Evolutionary conservation across 2,329 filamentous ascomycete species (phyloP), one percentile per base, ranked within the genome.

Genomic region (Didymella lethalis): DNA sequence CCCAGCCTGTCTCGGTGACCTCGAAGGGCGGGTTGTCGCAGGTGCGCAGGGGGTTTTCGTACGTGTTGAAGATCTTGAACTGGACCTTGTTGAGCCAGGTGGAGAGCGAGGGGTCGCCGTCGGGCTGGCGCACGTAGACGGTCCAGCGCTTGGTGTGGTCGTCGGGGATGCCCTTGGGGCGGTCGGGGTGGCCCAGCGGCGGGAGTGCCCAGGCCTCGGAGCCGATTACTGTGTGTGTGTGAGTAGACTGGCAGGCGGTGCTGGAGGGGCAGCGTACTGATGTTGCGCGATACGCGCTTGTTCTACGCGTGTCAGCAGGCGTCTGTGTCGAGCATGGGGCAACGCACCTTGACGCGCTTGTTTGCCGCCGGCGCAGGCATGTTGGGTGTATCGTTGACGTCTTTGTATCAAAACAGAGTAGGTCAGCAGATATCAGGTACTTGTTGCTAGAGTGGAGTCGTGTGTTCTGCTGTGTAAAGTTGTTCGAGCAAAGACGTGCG

Each of bases 131-230:
- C 57, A 99, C 92, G 77, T 96, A 98, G 64, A 98, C 92, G 72
- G 90, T 89, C 95, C 95, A 99, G 63, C 91, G 92, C 82, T 98
- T 96, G 31, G 94, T 98, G 82, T 99, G 95, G 78, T 96, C 93
- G 62, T 91, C 85, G 25, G 94, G 92, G 4, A 92, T 86, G 73
- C 88, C 85, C 23, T 88, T 81, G 2, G 92, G 74, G 43, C 77
- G 91, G 72, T 73, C 66, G 58, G 75, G 74, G 63, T 92, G 91
- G 67, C 89, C 87, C 72, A 86, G 84, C 50, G 92, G 90, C 20
- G 94, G 92, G 62, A 95, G 79, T 34, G 76, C 73, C 75, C 77
- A 80, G 60, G 81, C 80, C 72, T 81, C 78, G 46, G 81, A 82
- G 66, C 81, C 81, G 68, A 83, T 83, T 65, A 83, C 76, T 78